Evolutionary conservation across 208 protist genomes (phyloP), one percentile per base, ranked within the genome.

Genomic region (Leishmania major): DNA sequence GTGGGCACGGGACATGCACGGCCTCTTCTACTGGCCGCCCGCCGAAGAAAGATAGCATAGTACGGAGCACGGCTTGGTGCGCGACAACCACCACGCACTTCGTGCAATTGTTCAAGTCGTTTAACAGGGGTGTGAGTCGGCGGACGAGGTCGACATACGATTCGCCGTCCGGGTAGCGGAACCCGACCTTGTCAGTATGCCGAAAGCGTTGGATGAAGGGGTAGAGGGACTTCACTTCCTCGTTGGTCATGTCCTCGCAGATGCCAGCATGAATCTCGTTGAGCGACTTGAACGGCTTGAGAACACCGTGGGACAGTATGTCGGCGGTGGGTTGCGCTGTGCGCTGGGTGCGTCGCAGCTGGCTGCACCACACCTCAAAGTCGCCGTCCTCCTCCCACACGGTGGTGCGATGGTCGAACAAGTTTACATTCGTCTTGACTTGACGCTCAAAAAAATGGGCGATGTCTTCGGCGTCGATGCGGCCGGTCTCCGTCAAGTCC

Each of bases 221-320:
- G 77, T 95, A 95, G 15, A 91, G 78, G 59, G 80, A 64, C 53
- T 92, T 90, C 37, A 97, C 83, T 64, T 97, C 94, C 11, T 95
- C 90, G 77, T 94, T 94, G 37, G 94, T 97, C 89, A 97, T 94
- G 76, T 95, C 91, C 82, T 97, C 94, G 67, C 94, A 97, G 72
- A 97, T 92, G 40, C 94, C 94, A 74, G 92, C 94, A 76, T 97
- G 91, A 75, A 97, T 97, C 80, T 97, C 94, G 85, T 97, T 97
- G 37, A 97, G 81, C 7, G 91, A 92, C 77, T 92, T 91, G 80
- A 92, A 93, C 8, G 73, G 79, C 43, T 77, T 82, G 17, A 90
- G 49, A n/a, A 86, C 57, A 17, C 86, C 90, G 35, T 71, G 75
- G 37, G 84, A 87, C 25, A 94, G 87, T 25, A 93, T 86, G 47